Percentiles rank a stretch among this genome's conserved stretches.
Evolutionary conservation across 257 asterid genomes (phyloP).

Genomic region (Nicotiana obtusifolia): DNA sequence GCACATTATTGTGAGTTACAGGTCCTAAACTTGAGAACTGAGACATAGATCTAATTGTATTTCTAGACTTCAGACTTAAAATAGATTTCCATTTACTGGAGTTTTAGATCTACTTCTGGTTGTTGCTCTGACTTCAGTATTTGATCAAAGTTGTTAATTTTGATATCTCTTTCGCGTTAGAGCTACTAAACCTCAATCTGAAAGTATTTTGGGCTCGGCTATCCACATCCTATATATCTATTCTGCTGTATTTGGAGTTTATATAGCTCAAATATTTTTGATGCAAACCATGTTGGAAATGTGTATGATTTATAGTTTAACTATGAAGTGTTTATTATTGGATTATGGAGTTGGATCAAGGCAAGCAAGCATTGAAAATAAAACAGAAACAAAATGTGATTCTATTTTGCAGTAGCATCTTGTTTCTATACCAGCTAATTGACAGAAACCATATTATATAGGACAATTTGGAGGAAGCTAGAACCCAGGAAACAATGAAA

Average conservation of each 20-base stretch:
- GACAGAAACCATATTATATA: background rate
- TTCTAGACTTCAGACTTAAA: background rate
- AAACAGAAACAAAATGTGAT: background rate
- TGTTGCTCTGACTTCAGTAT: background rate
- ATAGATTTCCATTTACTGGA: background rate
- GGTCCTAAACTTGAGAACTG: background rate
- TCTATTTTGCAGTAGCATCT: constrained; percentile 12
- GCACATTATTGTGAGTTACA: background rate
- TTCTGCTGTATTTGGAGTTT: background rate
- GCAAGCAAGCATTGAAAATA: background rate
- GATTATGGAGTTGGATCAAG: background rate
- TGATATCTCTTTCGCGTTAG: background rate
- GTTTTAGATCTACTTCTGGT: background rate
- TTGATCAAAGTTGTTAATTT: background rate
- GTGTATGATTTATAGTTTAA: background rate
- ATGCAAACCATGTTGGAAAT: background rate
- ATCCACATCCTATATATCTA: background rate
- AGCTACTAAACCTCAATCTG: background rate
- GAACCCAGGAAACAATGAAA: constrained; percentile 48
- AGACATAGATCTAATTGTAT: background rate
- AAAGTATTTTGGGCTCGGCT: background rate
- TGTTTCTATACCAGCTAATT: background rate
- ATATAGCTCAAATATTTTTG: background rate
- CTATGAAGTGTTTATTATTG: background rate
- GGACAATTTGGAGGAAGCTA: constrained; percentile 43